Conservation (phyloP, 768 basidiomycete species). For the Hemileccinum rubropunctum region DNA sequence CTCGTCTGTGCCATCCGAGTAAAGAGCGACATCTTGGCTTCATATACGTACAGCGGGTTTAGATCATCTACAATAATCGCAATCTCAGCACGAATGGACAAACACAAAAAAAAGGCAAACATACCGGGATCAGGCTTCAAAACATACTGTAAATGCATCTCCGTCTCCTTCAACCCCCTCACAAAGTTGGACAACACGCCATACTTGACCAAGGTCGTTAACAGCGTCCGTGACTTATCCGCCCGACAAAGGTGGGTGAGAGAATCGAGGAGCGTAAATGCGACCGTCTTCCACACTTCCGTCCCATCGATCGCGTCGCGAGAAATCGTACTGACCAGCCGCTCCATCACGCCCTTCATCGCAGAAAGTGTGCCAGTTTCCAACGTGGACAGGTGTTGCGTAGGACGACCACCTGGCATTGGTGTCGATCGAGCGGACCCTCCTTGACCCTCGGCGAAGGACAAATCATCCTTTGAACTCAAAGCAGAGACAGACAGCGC, state of each 20-base stretch:
- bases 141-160: constrained; percentile 67
- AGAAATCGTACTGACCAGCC: constrained; percentile 67
- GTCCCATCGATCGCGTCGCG: constrained; percentile 94
- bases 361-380: constrained; percentile 62
- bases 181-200: constrained; percentile 84
- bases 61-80: constrained; percentile 61
- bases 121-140: constrained; percentile 89
- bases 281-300: constrained; percentile 96
- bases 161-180: constrained; percentile 78
- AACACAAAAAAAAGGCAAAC: constrained; percentile 19
- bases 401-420: constrained; percentile 7
- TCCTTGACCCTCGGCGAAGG: constrained; percentile 38
- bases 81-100: not conserved
- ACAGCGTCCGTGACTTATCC: constrained; percentile 65
- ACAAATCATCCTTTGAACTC: constrained; percentile 39
- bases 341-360: constrained; percentile 68
- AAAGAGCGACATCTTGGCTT: constrained; percentile 90
- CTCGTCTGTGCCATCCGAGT: constrained; percentile 81
- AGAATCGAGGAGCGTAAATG: constrained; percentile 86
- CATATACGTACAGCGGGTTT: constrained; percentile 90
- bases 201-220: constrained; percentile 59
- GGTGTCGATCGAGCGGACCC: constrained; percentile 23
- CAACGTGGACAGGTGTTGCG: constrained; percentile 37
- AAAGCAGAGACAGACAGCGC: constrained; percentile 34
- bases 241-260: constrained; percentile 67